Base-by-base conservation (phyloP, 495 filamentous ascomycete genomes). In the Penicillium salamii region DNA sequence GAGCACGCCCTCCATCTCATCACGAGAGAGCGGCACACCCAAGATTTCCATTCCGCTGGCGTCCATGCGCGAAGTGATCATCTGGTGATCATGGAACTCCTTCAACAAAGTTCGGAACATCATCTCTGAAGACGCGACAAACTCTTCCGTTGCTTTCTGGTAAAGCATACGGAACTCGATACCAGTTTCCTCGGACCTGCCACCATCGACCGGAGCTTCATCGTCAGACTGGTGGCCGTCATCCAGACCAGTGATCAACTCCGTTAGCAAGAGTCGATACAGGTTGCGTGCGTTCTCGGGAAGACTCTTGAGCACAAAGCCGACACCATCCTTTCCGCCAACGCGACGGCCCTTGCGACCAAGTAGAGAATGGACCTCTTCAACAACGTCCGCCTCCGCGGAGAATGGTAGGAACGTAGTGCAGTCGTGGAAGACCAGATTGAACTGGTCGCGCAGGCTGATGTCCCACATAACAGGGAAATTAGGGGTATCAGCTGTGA, bases 1-100 rank as follows among this genome's bases (percentile, higher is more conserved):
- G 59, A 96, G 65, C 44, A 97, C 85, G 7, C 77, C 82, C 68
- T 96, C 92, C 60, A 97, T 79, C 62, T 97, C 93, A 50, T 96
- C 90, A 54, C 84, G 86, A 46, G 86, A 78, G 60, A 96, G 86
- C 5, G 93, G 95, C 12, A 96, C 82, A 42, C 86, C 87, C 26
- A 98, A 68, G 12, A 92, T 74, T 59, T 97, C 95, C 28, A 85
- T 87, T 0, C 93, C 93, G 46, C 87, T 73, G 2, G 78, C 79
- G 72, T 97, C 92, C 70, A 90, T 91, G 51, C 85, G 81, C 45
- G 84, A 90, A 17, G 86, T 87, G 50, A 98, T 83, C 86, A 97
- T 97, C 58, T 96, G 89, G 70, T 98, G 93, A 57, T 98, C 93
- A 62, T 95, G 88, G 67, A 98, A 95, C 80, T 98, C 93, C 71